These are phyloP conservation scores for Fabrea salina DNA, from an alignment of 169 alveolate genomes.

Conservation along the genomic window DNA sequence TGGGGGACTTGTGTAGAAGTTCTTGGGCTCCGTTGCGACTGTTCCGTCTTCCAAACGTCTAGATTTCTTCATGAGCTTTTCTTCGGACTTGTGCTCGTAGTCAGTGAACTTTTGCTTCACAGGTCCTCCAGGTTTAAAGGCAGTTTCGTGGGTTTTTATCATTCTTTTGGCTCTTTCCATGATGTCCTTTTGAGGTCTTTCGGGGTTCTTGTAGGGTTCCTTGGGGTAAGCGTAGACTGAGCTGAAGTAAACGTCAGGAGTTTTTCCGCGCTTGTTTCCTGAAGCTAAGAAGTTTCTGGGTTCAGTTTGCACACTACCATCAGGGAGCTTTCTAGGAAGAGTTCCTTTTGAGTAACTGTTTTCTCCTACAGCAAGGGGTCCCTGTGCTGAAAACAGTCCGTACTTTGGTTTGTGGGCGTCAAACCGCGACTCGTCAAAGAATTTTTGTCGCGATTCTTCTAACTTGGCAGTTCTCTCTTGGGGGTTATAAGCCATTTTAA, in stretches of 20 bases:
- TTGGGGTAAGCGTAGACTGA: neutral
- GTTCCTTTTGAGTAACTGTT: neutral
- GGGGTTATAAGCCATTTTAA: too few relatives aligned
- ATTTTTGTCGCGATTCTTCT: conserved; percentile 1
- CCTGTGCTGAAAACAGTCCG: conserved; percentile 17
- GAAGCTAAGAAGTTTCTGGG: neutral
- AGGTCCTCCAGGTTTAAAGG: conserved; percentile 10
- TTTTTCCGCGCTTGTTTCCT: conserved; percentile 11
- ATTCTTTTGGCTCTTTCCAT: neutral
- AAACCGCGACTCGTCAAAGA: conserved; percentile 14
- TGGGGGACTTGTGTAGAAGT: conserved; percentile 20
- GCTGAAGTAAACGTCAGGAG: conserved; percentile 8
- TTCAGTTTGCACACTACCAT: conserved; percentile 12
- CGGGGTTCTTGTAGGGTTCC: neutral
- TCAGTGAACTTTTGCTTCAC: neutral
- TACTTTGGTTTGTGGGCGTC: conserved; percentile 12
- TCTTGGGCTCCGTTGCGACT: conserved; percentile 6
- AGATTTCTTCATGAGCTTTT: neutral
- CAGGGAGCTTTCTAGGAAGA: neutral
- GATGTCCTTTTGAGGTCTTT: neutral
- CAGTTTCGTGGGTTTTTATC: neutral
- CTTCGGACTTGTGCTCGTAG: neutral
- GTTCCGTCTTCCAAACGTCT: neutral
- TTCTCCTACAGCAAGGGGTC: conserved; percentile 7
- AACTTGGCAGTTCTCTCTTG: too few relatives aligned